These are phyloP conservation scores for Penicillium crustosum DNA, from an alignment of 2,329 filamentous ascomycete species.

Conservation along the genomic window DNA sequence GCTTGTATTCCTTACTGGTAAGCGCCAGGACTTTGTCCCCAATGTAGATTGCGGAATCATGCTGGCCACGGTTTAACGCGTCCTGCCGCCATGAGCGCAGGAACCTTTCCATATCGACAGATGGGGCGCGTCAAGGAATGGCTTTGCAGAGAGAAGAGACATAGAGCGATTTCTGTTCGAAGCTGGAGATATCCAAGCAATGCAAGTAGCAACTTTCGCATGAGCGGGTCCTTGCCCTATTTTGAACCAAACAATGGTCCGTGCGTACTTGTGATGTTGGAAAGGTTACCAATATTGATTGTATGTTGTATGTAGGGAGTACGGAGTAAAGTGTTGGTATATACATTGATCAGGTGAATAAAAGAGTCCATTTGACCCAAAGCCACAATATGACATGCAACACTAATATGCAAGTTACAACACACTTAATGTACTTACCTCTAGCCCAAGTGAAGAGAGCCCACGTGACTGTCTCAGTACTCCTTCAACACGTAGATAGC, in stretches of 20 bases:
- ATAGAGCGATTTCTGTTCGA: slow-evolving; percentile 7
- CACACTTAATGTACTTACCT: neutral
- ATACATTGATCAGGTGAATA: no score
- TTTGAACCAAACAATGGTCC: slow-evolving; percentile 24
- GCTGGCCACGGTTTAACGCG: slow-evolving; percentile 91
- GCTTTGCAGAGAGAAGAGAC: slow-evolving; percentile 9
- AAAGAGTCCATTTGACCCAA: no score
- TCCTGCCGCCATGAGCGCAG: slow-evolving; percentile 93
- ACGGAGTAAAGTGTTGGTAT: neutral
- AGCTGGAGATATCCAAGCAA: neutral
- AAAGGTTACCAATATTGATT: neutral
- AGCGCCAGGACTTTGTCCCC: slow-evolving; percentile 94
- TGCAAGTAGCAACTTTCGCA: slow-evolving; percentile 7
- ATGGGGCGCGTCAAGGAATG: neutral
- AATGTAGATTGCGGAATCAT: slow-evolving; percentile 94
- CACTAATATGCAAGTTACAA: no score
- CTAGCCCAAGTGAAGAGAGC: no score
- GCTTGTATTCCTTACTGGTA: slow-evolving; percentile 62
- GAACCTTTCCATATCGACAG: slow-evolving; percentile 76
- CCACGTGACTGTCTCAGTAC: no score
- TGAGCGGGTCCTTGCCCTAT: slow-evolving; percentile 20
- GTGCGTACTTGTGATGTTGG: slow-evolving; percentile 12
- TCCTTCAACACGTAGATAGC: no score
- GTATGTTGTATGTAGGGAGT: no score
- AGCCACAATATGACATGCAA: neutral